Percentiles rank a stretch among this genome's conserved stretches.
phyloP scores from a whole-genome alignment of 768 basidiomycete species.

The Suillus bovinus region DNA sequence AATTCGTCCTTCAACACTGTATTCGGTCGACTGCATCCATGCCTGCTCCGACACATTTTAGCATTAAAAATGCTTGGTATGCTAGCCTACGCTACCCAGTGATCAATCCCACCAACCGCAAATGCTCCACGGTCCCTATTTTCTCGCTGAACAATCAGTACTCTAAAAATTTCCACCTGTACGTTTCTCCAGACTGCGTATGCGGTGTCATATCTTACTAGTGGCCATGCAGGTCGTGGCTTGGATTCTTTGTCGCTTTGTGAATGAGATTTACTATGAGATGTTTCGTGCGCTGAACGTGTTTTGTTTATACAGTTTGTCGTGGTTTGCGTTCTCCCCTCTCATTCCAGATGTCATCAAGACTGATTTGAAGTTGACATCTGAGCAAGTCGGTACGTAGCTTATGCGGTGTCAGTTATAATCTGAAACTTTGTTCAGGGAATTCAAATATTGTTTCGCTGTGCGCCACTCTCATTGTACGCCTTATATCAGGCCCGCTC shows the following conservation, averaged over 20 bases:
- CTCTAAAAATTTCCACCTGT: constrained; percentile 51
- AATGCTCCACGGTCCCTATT: constrained; percentile 52
- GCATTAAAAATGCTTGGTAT: too few species aligned
- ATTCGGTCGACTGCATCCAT: not conserved
- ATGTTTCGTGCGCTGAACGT: constrained; percentile 21
- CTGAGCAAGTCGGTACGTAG: constrained; percentile 41
- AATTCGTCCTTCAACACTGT: not conserved
- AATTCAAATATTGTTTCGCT: constrained; percentile 53
- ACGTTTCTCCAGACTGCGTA: constrained; percentile 14
- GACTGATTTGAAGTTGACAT: constrained; percentile 49
- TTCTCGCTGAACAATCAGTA: constrained; percentile 50
- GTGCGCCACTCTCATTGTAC: constrained; percentile 48
- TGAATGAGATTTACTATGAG: constrained; percentile 6
- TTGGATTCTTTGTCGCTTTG: constrained; percentile 56
- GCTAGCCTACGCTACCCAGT: not conserved
- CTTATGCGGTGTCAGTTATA: too few species aligned
- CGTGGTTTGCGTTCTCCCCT: constrained; percentile 65
- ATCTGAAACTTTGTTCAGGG: constrained; percentile 19
- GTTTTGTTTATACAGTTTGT: constrained; percentile 23
- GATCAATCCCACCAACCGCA: constrained; percentile 53
- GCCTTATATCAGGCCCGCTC: constrained; percentile 49
- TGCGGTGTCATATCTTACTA: constrained; percentile 25
- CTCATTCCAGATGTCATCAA: constrained; percentile 58
- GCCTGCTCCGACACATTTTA: not conserved
- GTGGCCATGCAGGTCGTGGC: constrained; percentile 27